Conservation (phyloP, 441 rosid species). For the Populus hybrid region DNA sequence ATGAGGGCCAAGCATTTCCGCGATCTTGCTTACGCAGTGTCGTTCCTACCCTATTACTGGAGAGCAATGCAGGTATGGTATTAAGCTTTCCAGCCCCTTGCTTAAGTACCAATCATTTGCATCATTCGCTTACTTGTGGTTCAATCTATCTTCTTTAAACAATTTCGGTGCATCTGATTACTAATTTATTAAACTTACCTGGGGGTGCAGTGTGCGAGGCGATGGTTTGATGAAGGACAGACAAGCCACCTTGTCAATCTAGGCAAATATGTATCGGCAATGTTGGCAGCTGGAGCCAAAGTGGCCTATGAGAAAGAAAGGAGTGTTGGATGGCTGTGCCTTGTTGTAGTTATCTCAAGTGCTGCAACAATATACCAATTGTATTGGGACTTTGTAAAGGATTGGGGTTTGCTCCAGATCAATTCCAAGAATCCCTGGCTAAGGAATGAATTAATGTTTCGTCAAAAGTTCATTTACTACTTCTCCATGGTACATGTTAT, state of each 20-base stretch:
- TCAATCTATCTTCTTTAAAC: background rate
- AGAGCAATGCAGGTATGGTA: conserved; percentile 95
- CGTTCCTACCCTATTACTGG: conserved; percentile 97
- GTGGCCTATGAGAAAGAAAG: conserved; percentile 84
- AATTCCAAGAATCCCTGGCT: conserved; percentile 97
- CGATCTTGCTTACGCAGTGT: conserved; percentile 94
- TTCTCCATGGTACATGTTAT: conserved; percentile 73
- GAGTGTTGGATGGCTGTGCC: conserved; percentile 69
- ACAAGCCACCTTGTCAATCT: conserved; percentile 78
- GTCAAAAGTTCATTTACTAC: conserved; percentile 83
- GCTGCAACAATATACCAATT: conserved; percentile 89
- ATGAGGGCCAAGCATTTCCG: conserved; percentile 67
- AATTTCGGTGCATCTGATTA: background rate
- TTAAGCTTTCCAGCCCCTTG: background rate
- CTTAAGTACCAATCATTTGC: background rate
- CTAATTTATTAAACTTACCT: background rate
- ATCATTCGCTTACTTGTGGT: background rate
- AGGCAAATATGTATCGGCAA: conserved; percentile 96
- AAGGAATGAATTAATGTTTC: conserved; percentile 90
- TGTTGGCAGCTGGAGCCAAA: conserved; percentile 97
- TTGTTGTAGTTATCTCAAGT: conserved; percentile 79
- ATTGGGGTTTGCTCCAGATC: conserved; percentile 95
- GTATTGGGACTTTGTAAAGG: conserved; percentile 98
- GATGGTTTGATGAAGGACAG: conserved; percentile 96
- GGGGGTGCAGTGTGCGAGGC: conserved; percentile 76